Conservation (phyloP, 768 basidiomycete species). For the Vishniacozyma victoriae region DNA sequence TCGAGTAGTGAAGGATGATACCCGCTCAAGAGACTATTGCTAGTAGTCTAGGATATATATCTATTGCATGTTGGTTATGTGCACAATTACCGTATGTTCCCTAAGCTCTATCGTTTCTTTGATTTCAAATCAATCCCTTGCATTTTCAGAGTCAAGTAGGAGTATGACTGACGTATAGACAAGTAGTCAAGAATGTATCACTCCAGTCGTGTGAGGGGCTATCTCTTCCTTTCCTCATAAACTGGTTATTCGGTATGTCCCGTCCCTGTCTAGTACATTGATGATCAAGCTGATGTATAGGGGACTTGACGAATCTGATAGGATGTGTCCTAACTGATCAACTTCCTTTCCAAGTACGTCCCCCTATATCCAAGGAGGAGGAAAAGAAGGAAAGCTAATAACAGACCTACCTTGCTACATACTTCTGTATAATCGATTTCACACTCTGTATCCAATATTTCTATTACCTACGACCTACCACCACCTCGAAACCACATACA, state of each 20-base stretch:
- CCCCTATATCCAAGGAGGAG: neutral
- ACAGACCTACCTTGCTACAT: conserved; percentile 82
- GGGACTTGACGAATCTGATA: conserved; percentile 86
- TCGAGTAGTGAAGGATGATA: too few relatives aligned
- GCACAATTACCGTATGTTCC: conserved; percentile 40
- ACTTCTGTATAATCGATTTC: conserved; percentile 81
- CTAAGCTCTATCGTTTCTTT: neutral
- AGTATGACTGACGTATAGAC: conserved; percentile 38
- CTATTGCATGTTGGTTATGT: conserved; percentile 42
- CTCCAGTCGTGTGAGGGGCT: conserved; percentile 80
- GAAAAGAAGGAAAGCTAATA: neutral
- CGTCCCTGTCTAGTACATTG: neutral
- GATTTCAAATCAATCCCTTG: neutral
- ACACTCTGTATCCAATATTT: conserved; percentile 70
- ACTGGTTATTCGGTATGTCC: conserved; percentile 81
- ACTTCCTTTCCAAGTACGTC: conserved; percentile 81
- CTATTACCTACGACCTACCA: conserved; percentile 62
- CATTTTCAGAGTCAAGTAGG: neutral
- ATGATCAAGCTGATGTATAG: conserved; percentile 50
- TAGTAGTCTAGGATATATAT: conserved; percentile 31
- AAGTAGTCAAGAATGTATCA: conserved; percentile 71
- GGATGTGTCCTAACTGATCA: conserved; percentile 78
- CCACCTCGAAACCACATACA: neutral
- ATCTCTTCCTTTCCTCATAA: conserved; percentile 84
- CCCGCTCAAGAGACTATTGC: conserved; percentile 10